Conservation (phyloP, 2,329 filamentous ascomycete genomes). For the Cladosporium sp. region DNA sequence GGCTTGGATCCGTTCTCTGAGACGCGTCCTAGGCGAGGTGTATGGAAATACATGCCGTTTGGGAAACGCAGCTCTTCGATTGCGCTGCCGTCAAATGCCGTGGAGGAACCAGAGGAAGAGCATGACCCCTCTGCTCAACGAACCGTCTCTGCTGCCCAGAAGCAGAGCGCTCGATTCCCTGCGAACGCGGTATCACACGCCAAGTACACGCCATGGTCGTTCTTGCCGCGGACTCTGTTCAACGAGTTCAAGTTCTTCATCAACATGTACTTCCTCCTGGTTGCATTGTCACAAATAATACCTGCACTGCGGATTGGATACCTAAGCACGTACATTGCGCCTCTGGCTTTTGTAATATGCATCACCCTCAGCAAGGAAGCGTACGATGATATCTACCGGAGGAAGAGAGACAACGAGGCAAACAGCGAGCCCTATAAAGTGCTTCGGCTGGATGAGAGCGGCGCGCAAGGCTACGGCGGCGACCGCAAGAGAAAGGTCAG, state of each 20-base stretch:
- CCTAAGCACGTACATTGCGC: conserved; percentile 87
- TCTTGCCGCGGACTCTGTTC: conserved; percentile 88
- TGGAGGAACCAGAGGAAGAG: conserved; percentile 38
- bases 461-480: conserved; percentile 11
- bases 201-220: conserved; percentile 93
- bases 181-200: conserved; percentile 91
- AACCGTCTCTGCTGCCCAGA: conserved; percentile 66
- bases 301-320: conserved; percentile 87
- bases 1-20: conserved; percentile 24
- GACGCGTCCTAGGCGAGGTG: conserved; percentile 23
- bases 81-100: conserved; percentile 19
- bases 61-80: conserved; percentile 17
- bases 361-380: conserved; percentile 96
- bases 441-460: conserved; percentile 40
- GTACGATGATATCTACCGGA: conserved; percentile 80
- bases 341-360: conserved; percentile 80
- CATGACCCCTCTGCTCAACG: conserved; percentile 63
- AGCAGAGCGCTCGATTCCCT: conserved; percentile 71
- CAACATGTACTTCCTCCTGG: conserved; percentile 97
- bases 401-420: conserved; percentile 83
- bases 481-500: conserved; percentile 26
- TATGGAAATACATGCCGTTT: conserved; percentile 25
- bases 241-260: conserved; percentile 99
- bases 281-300: conserved; percentile 89
- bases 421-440: conserved; percentile 87